A percentile compares a stretch with the other conserved stretches of the same genome.
Conservation (phyloP, 1,139 yeast genomes). For the Yamadazyma membranifaciens region DNA sequence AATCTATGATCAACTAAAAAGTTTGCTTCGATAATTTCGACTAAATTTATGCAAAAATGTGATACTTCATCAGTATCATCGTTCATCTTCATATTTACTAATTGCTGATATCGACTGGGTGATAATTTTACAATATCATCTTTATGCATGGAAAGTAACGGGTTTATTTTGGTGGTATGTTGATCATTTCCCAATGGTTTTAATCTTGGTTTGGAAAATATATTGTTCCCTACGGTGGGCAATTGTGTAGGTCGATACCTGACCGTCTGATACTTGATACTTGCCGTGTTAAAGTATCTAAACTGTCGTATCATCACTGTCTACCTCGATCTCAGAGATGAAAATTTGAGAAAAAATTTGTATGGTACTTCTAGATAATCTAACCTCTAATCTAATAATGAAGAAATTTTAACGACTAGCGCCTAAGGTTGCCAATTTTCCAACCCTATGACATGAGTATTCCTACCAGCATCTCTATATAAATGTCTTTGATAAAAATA, state of each 20-base stretch:
- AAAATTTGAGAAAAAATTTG: conserved; percentile 4
- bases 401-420: neutral
- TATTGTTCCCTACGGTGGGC: conserved; percentile 13
- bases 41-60: conserved; percentile 27
- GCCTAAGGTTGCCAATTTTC: conserved; percentile 15
- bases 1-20: conserved; percentile 25
- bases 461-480: conserved; percentile 28
- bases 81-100: neutral
- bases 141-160: conserved; percentile 30
- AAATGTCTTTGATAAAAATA: conserved; percentile 66
- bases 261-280: neutral
- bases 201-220: conserved; percentile 12
- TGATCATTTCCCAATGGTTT: conserved; percentile 6
- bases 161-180: conserved; percentile 25
- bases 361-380: too few species aligned
- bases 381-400: neutral
- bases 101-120: neutral
- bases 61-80: conserved; percentile 26
- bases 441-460: conserved; percentile 27
- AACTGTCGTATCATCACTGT: conserved; percentile 6
- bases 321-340: neutral
- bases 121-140: conserved; percentile 19
- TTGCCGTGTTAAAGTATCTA: neutral
- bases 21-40: conserved; percentile 28
- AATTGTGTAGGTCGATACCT: conserved; percentile 1